Conservation (phyloP, 1,139 yeast species). For the Pichia sp. region DNA sequence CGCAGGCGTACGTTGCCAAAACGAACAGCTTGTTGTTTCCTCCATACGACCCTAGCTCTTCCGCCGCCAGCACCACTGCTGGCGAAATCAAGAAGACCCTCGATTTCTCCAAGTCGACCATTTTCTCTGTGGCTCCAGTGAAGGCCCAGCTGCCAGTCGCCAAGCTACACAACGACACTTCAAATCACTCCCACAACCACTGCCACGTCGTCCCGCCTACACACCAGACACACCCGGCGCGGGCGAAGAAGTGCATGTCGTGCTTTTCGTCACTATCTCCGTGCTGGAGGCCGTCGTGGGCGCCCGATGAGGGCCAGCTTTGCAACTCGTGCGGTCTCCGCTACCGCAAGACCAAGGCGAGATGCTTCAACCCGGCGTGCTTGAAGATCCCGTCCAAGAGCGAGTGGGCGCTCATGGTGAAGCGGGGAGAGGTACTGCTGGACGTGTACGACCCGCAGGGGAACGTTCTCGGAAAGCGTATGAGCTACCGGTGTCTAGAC, state of each 20-base stretch:
- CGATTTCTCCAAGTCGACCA: constrained; percentile 2
- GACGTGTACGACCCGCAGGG: constrained; percentile 16
- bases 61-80: too few species aligned
- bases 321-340: constrained; percentile 96
- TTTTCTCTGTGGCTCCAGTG: neutral
- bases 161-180: neutral
- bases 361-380: constrained; percentile 74
- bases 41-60: neutral
- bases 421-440: constrained; percentile 47
- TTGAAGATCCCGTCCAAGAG: constrained; percentile 93
- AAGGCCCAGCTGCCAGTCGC: constrained; percentile 1
- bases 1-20: neutral
- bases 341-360: constrained; percentile 87
- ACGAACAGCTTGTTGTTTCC: neutral
- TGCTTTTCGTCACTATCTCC: constrained; percentile 93
- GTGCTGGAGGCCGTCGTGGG: constrained; percentile 99
- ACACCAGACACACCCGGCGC: neutral
- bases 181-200: neutral
- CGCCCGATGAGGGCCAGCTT: constrained; percentile 73
- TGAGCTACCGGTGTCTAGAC: constrained; percentile 58
- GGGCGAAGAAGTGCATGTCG: constrained; percentile 69
- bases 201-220: neutral
- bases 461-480: constrained; percentile 7
- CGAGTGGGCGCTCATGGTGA: constrained; percentile 87
- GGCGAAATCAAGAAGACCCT: neutral